Evolutionary conservation across 2,329 filamentous ascomycete species (phyloP).

Genomic region (Fonsecaea erecta): DNA sequence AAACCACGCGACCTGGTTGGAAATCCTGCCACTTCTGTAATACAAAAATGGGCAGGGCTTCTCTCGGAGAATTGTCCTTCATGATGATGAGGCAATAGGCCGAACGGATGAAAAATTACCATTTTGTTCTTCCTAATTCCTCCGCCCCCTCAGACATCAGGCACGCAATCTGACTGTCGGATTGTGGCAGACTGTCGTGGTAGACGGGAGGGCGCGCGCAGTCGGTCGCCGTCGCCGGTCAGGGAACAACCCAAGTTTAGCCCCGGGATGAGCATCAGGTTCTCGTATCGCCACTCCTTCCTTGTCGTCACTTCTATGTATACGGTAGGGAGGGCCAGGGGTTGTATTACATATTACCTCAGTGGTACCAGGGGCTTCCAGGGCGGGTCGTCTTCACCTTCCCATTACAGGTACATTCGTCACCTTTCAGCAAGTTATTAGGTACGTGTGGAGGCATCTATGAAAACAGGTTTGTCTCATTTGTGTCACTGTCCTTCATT

Average conservation of each 20-base stretch:
- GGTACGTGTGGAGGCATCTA: not conserved
- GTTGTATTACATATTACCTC: not conserved
- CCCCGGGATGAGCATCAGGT: not conserved
- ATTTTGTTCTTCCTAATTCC: not conserved
- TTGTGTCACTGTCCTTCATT: not conserved
- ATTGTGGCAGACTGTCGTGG: constrained; percentile 8
- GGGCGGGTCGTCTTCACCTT: not conserved
- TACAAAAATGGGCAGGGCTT: not conserved
- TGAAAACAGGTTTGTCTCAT: not conserved
- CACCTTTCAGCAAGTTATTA: not conserved
- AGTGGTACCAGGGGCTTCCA: not conserved
- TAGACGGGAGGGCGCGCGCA: not conserved
- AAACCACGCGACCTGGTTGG: constrained; percentile 5
- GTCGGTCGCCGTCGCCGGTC: not conserved
- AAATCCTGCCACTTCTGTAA: constrained; percentile 1
- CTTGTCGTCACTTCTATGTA: not conserved
- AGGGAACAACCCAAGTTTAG: not conserved
- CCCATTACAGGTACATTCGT: not conserved
- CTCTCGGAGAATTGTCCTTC: too few relatives aligned
- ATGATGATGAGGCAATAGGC: not conserved
- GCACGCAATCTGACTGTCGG: constrained; percentile 19
- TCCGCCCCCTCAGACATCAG: constrained; percentile 1
- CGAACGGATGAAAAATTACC: not conserved
- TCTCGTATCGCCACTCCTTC: not conserved
- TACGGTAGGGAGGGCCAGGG: not conserved